A percentile compares a stretch with the other conserved stretches of the same genome.
phyloP scores from a whole-genome alignment of 2,329 filamentous ascomycete species.

The Emergomyces pasteurianus region DNA sequence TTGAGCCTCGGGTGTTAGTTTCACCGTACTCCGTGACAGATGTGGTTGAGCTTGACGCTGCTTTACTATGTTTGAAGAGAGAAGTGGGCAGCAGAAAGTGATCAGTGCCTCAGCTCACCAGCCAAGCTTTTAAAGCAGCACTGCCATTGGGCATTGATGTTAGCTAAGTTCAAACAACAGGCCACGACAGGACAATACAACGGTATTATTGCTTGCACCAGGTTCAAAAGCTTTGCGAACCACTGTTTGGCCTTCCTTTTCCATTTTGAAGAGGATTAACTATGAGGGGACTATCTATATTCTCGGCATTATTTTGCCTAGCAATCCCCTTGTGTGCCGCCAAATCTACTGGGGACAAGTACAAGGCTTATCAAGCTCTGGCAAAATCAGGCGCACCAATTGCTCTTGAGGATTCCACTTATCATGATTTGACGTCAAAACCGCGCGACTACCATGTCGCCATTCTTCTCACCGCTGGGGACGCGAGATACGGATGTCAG shows the following conservation, averaged over 20 bases:
- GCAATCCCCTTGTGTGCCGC: constrained; percentile 19
- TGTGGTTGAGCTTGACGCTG: neutral
- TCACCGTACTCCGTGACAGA: neutral
- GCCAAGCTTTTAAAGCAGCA: no score
- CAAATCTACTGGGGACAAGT: constrained; percentile 55
- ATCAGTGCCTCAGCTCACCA: no score
- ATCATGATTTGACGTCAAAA: constrained; percentile 59
- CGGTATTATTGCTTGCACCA: neutral
- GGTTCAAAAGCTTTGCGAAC: neutral
- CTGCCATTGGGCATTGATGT: no score
- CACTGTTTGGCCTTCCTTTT: neutral
- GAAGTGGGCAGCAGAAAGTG: no score
- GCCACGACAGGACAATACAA: neutral
- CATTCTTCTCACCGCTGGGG: constrained; percentile 77
- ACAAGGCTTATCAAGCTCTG: constrained; percentile 58
- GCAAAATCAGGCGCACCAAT: constrained; percentile 54
- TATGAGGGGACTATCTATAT: constrained; percentile 22
- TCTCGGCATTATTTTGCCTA: constrained; percentile 30
- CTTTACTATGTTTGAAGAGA: neutral
- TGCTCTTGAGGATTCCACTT: constrained; percentile 65
- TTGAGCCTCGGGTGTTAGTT: neutral
- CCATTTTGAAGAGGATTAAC: constrained; percentile 8
- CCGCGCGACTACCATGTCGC: constrained; percentile 76
- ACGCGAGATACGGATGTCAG: constrained; percentile 69
- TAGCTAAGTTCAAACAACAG: neutral